Conservation (phyloP, 2,329 filamentous ascomycete species). For the Fusarium algeriense region DNA sequence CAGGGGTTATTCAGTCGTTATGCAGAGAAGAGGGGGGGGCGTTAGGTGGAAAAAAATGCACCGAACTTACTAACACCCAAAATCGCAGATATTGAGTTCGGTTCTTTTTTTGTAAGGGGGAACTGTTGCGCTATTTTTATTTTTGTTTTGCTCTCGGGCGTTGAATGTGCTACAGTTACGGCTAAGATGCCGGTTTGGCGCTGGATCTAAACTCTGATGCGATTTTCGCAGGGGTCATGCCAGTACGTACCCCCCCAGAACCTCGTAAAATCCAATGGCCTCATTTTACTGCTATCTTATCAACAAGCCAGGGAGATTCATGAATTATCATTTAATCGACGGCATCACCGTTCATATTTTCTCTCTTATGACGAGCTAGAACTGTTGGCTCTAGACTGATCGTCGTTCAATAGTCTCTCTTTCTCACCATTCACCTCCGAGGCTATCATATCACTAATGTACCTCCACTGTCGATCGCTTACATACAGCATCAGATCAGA, state of each 20-base stretch:
- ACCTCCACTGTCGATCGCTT: background rate
- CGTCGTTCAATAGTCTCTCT: background rate
- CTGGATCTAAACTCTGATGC: background rate
- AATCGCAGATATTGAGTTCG: no score
- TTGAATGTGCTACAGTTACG: background rate
- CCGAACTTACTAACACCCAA: background rate
- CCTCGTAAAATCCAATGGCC: background rate
- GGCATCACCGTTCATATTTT: background rate
- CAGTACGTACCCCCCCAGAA: background rate
- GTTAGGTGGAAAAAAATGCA: background rate
- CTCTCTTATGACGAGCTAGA: background rate
- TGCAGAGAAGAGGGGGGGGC: conserved; percentile 12
- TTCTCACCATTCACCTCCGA: background rate
- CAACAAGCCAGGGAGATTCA: background rate
- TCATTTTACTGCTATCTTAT: background rate
- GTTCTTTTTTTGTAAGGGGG: no score
- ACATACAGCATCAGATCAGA: background rate
- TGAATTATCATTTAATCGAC: conserved; percentile 3
- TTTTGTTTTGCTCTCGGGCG: background rate
- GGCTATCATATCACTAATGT: background rate
- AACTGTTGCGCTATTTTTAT: conserved; percentile 11
- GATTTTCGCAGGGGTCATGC: background rate
- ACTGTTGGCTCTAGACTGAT: background rate
- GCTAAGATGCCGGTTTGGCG: background rate
- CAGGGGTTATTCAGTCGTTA: background rate